Conservation (phyloP, 2,329 filamentous ascomycete species). For the Verticillium dahliae region DNA sequence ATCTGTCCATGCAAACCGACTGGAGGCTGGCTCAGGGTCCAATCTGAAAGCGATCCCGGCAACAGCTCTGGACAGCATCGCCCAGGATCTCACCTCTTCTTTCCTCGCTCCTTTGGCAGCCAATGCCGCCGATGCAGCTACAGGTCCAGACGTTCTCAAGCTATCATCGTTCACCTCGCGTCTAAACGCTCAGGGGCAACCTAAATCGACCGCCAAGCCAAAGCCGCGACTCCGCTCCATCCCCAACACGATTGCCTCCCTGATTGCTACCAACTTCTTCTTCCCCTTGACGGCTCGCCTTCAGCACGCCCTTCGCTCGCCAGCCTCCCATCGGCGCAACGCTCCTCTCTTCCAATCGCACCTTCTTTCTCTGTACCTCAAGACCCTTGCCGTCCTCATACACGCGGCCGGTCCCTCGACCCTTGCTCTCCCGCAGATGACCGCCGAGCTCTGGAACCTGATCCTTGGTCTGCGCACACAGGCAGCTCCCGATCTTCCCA, state of each 20-base stretch:
- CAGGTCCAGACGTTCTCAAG: slow-evolving; percentile 80
- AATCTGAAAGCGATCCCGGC: slow-evolving; percentile 44
- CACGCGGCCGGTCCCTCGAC: slow-evolving; percentile 79
- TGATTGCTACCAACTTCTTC: slow-evolving; percentile 76
- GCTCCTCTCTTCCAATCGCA: slow-evolving; percentile 65
- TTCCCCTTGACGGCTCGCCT: slow-evolving; percentile 79
- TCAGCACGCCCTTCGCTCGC: slow-evolving; percentile 51
- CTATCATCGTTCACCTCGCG: slow-evolving; percentile 82
- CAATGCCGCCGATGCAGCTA: slow-evolving; percentile 69
- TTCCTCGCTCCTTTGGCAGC: slow-evolving; percentile 81
- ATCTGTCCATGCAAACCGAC: slow-evolving; percentile 12
- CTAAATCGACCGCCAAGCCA: slow-evolving; percentile 19
- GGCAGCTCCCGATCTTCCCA: slow-evolving; percentile 53
- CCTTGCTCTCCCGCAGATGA: slow-evolving; percentile 70
- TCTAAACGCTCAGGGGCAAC: slow-evolving; percentile 37
- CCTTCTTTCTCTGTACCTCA: slow-evolving; percentile 72
- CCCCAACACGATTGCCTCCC: slow-evolving; percentile 69
- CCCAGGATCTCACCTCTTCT: slow-evolving; percentile 58
- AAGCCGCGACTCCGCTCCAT: slow-evolving; percentile 47
- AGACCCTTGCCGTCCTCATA: slow-evolving; percentile 77
- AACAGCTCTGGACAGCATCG: slow-evolving; percentile 62
- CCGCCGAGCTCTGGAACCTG: slow-evolving; percentile 77
- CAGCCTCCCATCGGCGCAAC: slow-evolving; percentile 24
- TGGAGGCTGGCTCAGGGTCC: slow-evolving; percentile 14
- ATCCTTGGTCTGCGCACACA: slow-evolving; percentile 61